A percentile compares a stretch with the other conserved stretches of the same genome.
These are phyloP conservation scores for Fraxinus pennsylvanica DNA, from an alignment of 257 asterid genomes.

Conservation along the genomic window DNA sequence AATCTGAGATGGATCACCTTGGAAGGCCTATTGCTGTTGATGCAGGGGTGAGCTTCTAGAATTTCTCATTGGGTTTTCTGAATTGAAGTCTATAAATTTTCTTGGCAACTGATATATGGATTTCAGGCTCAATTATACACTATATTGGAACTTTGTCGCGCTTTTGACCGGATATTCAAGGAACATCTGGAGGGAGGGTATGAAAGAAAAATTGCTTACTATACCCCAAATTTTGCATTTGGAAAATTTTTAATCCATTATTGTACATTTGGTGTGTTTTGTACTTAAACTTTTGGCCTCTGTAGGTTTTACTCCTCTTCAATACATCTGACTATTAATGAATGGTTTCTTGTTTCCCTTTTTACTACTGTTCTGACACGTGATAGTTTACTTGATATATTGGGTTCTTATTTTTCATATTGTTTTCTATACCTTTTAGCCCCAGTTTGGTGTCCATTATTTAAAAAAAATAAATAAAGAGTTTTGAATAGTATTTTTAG, in stretches of 20 bases:
- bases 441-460: no score
- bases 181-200: slow-evolving; percentile 99
- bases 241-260: slow-evolving; percentile 1
- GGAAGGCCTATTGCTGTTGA: slow-evolving; percentile 91
- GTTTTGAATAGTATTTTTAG: no score
- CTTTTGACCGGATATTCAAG: slow-evolving; percentile 89
- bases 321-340: neutral
- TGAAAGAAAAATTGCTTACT: slow-evolving; percentile 26
- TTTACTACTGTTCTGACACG: neutral
- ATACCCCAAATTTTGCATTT: neutral
- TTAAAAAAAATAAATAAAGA: no score
- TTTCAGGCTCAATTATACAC: slow-evolving; percentile 92
- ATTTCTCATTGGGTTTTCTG: slow-evolving; percentile 20
- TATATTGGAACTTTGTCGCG: slow-evolving; percentile 95
- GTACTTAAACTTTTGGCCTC: neutral
- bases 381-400: neutral
- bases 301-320: neutral
- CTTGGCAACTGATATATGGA: slow-evolving; percentile 20
- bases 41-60: slow-evolving; percentile 74
- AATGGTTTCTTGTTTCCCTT: neutral
- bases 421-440: neutral
- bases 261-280: neutral
- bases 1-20: slow-evolving; percentile 83
- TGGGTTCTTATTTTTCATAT: neutral
- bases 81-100: slow-evolving; percentile 6